Base-by-base conservation (phyloP, 768 basidiomycete species). In the Psilocybe tampanensis region DNA sequence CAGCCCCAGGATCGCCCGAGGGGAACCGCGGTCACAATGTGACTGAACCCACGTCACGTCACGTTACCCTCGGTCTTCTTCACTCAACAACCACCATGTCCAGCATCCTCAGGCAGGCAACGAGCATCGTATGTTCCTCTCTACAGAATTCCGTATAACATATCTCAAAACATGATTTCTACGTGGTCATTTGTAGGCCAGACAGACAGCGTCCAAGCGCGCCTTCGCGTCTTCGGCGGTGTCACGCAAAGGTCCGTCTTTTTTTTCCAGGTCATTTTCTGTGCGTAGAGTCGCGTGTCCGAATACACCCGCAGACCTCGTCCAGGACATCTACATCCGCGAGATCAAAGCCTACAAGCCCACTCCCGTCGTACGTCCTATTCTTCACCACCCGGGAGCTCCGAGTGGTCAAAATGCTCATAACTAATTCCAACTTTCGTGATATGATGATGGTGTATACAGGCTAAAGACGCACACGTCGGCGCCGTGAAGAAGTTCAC, bases 311-410 rank as follows among this genome's bases (percentile, higher is more conserved):
- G 75, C 70, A 97, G 95, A 97, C 80, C 80, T 95, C 69, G 81
- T 98, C 52, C 92, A 95, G 83, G 94, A 97, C 61, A 72, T 97
- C 54, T 98, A 98, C 76, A 65, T 98, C 64, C 86, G 82, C 68
- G 90, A 96, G 78, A 81, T 98, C 66, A 95, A 91, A 76, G 72
- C 83, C 4, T 98, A 95, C 85, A 96, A 93, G 80, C 81, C 92
- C 39, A 76, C 86, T 33, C 76, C 85, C 5, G 72, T 70, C 44
- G 94, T 95, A 66, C 72, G 92, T 81, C n/a, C n/a, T 32, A 44
- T 58, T 39, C 54, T 23, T 4, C 26, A 22, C 4, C n/a, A n/a
- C n/a, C n/a, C n/a, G n/a, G n/a, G n/a, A n/a, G n/a, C n/a, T n/a
- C n/a, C n/a, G n/a, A n/a, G n/a, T n/a, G n/a, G n/a, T n/a, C n/a